A percentile compares a stretch with the other conserved stretches of the same genome.
Evolutionary conservation across 2,329 filamentous ascomycete species (phyloP).

Genomic region (Capronia epimyces): DNA sequence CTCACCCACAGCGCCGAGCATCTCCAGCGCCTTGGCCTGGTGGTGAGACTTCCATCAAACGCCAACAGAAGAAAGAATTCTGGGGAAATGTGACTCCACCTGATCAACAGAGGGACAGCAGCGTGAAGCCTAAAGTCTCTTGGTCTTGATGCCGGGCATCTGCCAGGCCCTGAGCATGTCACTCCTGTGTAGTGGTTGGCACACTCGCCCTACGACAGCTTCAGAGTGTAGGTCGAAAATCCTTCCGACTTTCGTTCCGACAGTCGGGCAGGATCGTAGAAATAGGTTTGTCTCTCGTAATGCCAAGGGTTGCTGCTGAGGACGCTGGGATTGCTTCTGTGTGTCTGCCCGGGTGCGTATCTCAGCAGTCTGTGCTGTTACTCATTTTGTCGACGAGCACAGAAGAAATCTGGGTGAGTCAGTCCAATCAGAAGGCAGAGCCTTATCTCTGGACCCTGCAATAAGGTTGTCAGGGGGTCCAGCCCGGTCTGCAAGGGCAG

Average conservation of each 20-base stretch:
- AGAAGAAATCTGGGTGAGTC: slow-evolving; percentile 10
- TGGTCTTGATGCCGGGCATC: background rate
- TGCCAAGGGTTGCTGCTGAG: slow-evolving; percentile 17
- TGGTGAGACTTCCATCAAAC: slow-evolving; percentile 3
- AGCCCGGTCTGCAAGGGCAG: background rate
- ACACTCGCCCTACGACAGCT: too few species aligned
- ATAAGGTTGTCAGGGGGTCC: background rate
- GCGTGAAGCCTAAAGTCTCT: background rate
- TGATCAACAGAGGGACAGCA: background rate
- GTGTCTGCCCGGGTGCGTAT: background rate
- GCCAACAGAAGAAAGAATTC: background rate
- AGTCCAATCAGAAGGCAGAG: slow-evolving; percentile 12
- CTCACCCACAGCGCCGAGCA: slow-evolving; percentile 6
- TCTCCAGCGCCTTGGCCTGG: slow-evolving; percentile 4
- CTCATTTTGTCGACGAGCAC: slow-evolving; percentile 16
- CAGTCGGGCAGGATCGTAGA: background rate
- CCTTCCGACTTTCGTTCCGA: background rate
- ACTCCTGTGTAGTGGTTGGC: background rate
- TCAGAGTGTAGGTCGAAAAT: background rate
- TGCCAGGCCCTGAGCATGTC: background rate
- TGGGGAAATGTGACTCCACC: background rate
- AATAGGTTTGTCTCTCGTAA: slow-evolving; percentile 22
- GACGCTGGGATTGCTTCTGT: slow-evolving; percentile 15
- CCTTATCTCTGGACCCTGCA: slow-evolving; percentile 10
- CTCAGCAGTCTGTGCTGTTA: slow-evolving; percentile 2